Conservation (phyloP, 129 eudicot genomes). For the Apium graveolens region DNA sequence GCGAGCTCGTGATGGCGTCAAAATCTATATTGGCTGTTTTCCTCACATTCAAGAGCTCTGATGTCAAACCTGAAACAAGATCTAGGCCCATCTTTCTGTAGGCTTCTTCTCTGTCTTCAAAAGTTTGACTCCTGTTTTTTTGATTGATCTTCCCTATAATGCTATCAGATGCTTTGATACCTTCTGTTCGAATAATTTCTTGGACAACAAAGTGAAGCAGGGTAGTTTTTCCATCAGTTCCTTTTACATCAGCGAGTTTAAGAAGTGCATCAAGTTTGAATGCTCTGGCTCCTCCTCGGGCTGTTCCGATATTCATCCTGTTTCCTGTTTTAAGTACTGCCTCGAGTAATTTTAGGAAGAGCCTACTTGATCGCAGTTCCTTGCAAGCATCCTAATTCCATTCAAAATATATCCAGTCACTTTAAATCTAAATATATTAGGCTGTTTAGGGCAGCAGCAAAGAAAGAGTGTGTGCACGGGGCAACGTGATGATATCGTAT, state of each 20-base stretch:
- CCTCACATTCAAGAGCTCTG: conserved; percentile 85
- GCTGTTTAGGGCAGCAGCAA: neutral
- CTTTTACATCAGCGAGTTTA: conserved; percentile 87
- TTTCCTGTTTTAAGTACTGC: conserved; percentile 94
- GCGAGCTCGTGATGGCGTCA: conserved; percentile 68
- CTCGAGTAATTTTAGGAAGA: conserved; percentile 80
- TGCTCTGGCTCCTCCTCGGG: conserved; percentile 90
- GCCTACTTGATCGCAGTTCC: conserved; percentile 81
- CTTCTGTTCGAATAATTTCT: conserved; percentile 81
- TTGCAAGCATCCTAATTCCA: conserved; percentile 77
- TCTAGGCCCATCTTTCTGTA: conserved; percentile 87
- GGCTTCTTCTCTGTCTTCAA: conserved; percentile 61
- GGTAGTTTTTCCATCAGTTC: conserved; percentile 82
- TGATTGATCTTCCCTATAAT: conserved; percentile 79
- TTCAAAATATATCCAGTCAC: neutral
- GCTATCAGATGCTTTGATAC: conserved; percentile 74
- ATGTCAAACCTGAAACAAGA: conserved; percentile 69
- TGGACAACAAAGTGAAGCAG: conserved; percentile 93
- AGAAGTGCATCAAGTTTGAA: conserved; percentile 89
- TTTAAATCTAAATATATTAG: neutral
- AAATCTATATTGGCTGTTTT: conserved; percentile 82
- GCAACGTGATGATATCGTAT: neutral
- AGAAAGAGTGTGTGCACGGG: too few species aligned
- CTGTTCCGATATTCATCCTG: conserved; percentile 91
- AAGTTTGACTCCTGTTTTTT: conserved; percentile 27